Evolutionary conservation across 495 filamentous ascomycete genomes (phyloP), one percentile per base, ranked within the genome.

Genomic region (Penicillium chermesinum): DNA sequence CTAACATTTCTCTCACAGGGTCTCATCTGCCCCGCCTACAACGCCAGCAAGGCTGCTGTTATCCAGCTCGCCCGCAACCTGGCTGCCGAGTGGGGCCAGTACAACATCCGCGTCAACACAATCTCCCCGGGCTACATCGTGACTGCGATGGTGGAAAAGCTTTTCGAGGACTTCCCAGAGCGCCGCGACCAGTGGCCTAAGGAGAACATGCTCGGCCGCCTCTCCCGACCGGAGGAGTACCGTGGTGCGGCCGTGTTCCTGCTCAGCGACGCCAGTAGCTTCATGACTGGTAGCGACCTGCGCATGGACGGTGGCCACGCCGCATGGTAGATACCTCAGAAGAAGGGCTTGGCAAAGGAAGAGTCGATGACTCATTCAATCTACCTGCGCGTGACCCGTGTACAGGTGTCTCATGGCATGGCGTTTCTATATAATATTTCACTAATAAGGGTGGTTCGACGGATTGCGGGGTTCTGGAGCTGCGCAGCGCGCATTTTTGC

Each of bases 61-160:
- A 58, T 95, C 64, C 90, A 95, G 59, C 82, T 96, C 3, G 83
- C 73, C 7, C 84, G 86, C 57, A 91, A 89, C 65, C 77, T 96
- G n/a, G 91, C 90, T 5, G 65, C 80, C 21, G 88, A 94, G 65
- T 91, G 91, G 91, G 91, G 91, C 19, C 63, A 68, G 52, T 78
- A 91, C 65, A 85, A 84, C 43, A 96, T 97, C 64, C 86, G 91
- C 2, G 90, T 96, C 50, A 97, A 97, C 72, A 94, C 90, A 34
- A 84, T 96, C 57, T 95, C 88, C 12, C 91, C 91, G 0, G 91
- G 91, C 25, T 97, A 97, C 63, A 96, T 96, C 54, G 81, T 93
- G 43, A 95, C 90, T n/a, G 77, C 80, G 25, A 94, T 95, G 89
- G 88, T 91, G 9, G 82, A 86, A 60, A 77, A 81, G 38, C 74